These are phyloP conservation scores for Trametes hirsuta DNA, from an alignment of 1,284 basidiomycete species.

Conservation along the genomic window DNA sequence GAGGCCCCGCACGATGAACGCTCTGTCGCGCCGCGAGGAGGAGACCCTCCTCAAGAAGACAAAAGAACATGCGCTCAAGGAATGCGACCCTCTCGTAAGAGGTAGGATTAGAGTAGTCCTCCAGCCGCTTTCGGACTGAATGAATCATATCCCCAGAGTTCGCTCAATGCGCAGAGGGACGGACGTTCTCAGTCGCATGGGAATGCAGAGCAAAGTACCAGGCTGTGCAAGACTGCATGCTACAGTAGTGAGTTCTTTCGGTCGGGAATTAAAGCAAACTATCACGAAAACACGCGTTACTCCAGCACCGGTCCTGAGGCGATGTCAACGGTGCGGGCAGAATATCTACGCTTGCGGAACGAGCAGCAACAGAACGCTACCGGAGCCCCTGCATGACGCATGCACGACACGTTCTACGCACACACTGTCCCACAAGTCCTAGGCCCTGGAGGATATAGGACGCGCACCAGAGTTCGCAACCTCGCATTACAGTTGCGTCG, in stretches of 20 bases:
- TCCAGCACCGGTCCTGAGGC: conserved; percentile 70
- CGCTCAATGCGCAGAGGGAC: conserved; percentile 80
- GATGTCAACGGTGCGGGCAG: conserved; percentile 71
- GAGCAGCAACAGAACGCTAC: conserved; percentile 28
- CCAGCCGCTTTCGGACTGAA: neutral
- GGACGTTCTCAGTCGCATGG: conserved; percentile 86
- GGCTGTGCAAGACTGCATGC: conserved; percentile 78
- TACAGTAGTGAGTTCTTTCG: conserved; percentile 68
- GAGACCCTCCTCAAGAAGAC: conserved; percentile 81
- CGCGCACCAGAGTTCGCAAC: no score
- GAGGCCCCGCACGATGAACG: conserved; percentile 59
- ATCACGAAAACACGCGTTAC: conserved; percentile 1
- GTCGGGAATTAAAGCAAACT: neutral
- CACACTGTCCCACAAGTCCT: no score
- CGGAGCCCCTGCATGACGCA: conserved; percentile 15
- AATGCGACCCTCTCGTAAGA: conserved; percentile 79
- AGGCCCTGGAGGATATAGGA: no score
- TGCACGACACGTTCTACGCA: no score
- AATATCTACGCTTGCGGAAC: conserved; percentile 72
- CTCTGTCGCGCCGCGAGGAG: conserved; percentile 87
- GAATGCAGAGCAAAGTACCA: conserved; percentile 75
- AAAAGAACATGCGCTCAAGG: conserved; percentile 79
- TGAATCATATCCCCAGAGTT: conserved; percentile 58
- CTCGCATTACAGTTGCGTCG: no score
- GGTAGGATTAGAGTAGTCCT: conserved; percentile 43